phyloP scores from a whole-genome alignment of 2,329 filamentous ascomycete species.

The Colletotrichum plurivorum region DNA sequence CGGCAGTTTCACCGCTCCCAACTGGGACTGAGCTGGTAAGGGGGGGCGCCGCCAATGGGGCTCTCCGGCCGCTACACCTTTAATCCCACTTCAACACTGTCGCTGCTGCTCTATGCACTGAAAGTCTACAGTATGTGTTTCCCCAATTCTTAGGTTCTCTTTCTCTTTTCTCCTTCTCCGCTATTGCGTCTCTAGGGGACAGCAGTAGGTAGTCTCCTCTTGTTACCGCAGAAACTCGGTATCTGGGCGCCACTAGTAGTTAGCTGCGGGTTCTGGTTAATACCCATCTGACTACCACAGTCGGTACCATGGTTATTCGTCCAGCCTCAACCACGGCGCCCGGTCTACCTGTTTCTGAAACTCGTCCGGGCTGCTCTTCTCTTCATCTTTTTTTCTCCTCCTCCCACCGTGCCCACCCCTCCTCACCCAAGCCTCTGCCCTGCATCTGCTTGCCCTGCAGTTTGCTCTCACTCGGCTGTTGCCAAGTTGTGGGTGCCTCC shows the following conservation, averaged over 20 bases:
- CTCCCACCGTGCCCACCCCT: too few relatives aligned
- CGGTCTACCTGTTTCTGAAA: conserved; percentile 39
- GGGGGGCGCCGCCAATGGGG: not conserved
- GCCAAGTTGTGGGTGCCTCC: conserved; percentile 9
- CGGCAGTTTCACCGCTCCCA: conserved; percentile 38
- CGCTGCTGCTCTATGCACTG: too few relatives aligned
- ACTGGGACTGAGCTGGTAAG: not conserved
- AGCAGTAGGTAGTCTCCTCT: not conserved
- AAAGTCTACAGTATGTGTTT: too few relatives aligned
- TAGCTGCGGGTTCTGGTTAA: too few relatives aligned
- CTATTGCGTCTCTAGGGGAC: not conserved
- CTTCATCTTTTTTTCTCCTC: too few relatives aligned
- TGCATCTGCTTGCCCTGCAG: conserved; percentile 1
- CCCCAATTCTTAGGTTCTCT: too few relatives aligned
- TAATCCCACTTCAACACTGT: conserved; percentile 25
- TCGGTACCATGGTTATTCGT: not conserved
- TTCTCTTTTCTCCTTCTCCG: too few relatives aligned
- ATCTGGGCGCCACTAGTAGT: too few relatives aligned
- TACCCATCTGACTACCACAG: too few relatives aligned
- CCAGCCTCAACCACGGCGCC: conserved; percentile 24
- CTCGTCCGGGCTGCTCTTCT: conserved; percentile 18
- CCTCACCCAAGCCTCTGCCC: too few relatives aligned
- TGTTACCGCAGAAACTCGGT: too few relatives aligned
- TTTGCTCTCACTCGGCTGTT: not conserved
- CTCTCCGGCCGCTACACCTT: not conserved